Conservation (phyloP, 352 stramenopile species). For the Globisporangium recalcitrans region DNA sequence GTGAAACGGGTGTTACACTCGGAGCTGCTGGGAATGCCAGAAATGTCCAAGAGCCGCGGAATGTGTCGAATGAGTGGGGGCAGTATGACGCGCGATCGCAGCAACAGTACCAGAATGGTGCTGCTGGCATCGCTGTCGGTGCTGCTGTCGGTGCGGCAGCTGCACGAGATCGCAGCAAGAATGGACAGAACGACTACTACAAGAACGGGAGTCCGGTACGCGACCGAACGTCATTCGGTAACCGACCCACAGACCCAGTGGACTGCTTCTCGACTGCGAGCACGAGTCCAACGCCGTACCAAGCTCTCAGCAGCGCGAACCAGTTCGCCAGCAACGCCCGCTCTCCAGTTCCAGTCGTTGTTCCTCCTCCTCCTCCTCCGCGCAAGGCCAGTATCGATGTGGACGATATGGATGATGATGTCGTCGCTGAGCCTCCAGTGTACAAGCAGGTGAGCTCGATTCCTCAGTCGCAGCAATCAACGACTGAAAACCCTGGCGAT, state of each 20-base stretch:
- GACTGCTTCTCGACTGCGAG: slow-evolving; percentile 7
- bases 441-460: slow-evolving; percentile 10
- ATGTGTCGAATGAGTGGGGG: slow-evolving; percentile 4
- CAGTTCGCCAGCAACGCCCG: slow-evolving; percentile 7
- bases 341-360: background rate
- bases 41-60: slow-evolving; percentile 3
- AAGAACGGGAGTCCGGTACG: slow-evolving; percentile 1
- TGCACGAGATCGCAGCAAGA: slow-evolving; percentile 5
- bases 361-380: background rate
- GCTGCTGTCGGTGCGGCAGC: slow-evolving; percentile 8
- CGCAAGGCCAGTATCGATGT: slow-evolving; percentile 34
- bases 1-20: background rate
- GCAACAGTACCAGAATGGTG: slow-evolving; percentile 11
- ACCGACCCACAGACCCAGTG: background rate
- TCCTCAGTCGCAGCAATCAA: slow-evolving; percentile 11
- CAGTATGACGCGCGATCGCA: slow-evolving; percentile 8
- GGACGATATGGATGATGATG: slow-evolving; percentile 30
- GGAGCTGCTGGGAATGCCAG: background rate
- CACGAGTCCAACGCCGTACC: slow-evolving; percentile 6
- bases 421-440: slow-evolving; percentile 20
- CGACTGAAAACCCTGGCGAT: background rate
- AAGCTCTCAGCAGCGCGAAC: background rate
- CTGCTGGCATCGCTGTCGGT: background rate
- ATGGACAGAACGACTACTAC: slow-evolving; percentile 10
- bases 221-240: background rate